These are phyloP conservation scores for Aristolochia fimbriata DNA, from an alignment of 164 flowering plant genomes.

Conservation along the genomic window DNA sequence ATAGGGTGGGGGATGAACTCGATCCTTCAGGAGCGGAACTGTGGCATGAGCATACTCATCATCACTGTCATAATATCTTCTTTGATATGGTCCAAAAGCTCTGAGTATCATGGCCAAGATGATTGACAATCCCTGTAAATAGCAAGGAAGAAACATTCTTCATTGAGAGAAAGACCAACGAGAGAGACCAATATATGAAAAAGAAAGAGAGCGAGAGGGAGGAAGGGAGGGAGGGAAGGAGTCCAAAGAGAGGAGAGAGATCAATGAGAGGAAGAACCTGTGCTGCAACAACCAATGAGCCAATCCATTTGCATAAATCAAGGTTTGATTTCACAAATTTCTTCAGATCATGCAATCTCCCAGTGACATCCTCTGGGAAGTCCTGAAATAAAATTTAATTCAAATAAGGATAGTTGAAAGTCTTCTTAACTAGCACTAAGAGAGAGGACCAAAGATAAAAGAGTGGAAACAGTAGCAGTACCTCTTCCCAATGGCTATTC, in stretches of 20 bases:
- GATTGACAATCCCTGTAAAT: constrained; percentile 50
- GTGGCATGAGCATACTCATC: constrained; percentile 52
- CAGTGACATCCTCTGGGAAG: constrained; percentile 71
- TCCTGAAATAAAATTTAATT: constrained; percentile 33
- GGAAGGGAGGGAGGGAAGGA: neutral
- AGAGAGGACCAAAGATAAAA: neutral
- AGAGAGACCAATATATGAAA: neutral
- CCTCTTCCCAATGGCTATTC: constrained; percentile 77
- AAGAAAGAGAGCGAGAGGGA: too few species aligned
- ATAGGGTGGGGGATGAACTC: constrained; percentile 31
- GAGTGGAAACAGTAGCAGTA: constrained; percentile 6
- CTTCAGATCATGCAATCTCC: constrained; percentile 50
- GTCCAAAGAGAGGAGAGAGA: neutral
- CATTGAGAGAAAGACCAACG: neutral
- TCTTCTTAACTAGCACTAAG: neutral
- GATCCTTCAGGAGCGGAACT: constrained; percentile 48
- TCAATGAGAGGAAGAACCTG: constrained; percentile 37
- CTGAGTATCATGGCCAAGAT: constrained; percentile 61
- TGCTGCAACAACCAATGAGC: constrained; percentile 46
- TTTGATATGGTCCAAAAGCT: constrained; percentile 63
- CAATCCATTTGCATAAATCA: constrained; percentile 77
- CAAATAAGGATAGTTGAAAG: neutral
- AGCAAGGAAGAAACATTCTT: neutral
- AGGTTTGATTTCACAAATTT: constrained; percentile 59
- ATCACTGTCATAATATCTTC: constrained; percentile 58